Conservation (phyloP, 2,329 filamentous ascomycete genomes). For the Botrytis pseudocinerea region DNA sequence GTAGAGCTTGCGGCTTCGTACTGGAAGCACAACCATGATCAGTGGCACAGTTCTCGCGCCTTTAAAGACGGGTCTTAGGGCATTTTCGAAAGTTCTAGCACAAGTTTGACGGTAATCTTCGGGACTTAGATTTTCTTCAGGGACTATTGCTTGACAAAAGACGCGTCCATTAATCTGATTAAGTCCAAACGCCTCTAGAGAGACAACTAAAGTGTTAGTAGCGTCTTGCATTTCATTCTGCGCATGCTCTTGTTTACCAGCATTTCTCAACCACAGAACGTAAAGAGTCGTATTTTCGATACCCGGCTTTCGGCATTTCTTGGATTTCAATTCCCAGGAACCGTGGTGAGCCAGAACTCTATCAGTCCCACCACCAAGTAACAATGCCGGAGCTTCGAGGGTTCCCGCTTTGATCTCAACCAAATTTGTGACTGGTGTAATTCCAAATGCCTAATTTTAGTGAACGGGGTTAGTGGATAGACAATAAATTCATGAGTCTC, state of each 20-base stretch:
- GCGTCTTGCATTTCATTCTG: too few relatives aligned
- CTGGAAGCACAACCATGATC: neutral
- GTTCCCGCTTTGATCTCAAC: neutral
- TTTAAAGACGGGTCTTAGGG: neutral
- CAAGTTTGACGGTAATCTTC: neutral
- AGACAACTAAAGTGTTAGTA: neutral
- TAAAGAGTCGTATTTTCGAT: neutral
- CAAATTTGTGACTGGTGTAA: neutral
- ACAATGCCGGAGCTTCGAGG: neutral
- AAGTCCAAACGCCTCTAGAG: neutral
- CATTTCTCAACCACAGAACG: neutral
- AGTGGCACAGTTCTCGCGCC: neutral
- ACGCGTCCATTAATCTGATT: neutral
- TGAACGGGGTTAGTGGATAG: neutral
- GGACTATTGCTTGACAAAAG: neutral
- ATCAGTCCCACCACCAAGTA: neutral
- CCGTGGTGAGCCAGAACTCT: fast-evolving
- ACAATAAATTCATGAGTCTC: neutral
- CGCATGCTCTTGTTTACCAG: too few relatives aligned
- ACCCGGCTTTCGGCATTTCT: neutral
- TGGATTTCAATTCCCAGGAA: neutral
- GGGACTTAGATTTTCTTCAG: too few relatives aligned
- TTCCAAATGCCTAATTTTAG: neutral
- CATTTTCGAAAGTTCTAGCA: neutral
- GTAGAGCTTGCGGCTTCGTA: neutral